These are phyloP conservation scores for Euphorbia pulcherrima DNA, from an alignment of 345 rosid species.

Conservation along the genomic window DNA sequence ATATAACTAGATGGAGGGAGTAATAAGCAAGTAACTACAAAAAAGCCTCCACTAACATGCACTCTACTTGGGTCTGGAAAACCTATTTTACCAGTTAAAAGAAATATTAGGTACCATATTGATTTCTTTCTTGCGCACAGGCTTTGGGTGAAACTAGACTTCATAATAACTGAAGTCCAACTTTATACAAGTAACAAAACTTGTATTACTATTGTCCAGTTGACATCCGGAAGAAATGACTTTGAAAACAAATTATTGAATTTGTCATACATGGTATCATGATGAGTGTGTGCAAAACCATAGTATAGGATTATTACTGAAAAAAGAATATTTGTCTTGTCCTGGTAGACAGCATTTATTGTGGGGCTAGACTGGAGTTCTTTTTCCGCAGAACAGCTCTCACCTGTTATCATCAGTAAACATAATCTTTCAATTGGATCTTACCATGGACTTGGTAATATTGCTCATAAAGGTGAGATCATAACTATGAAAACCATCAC, in stretches of 20 bases:
- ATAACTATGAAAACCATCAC: constrained; percentile 4
- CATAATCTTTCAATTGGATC: constrained; percentile 20
- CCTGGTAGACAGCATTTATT: constrained; percentile 96
- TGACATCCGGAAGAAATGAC: not conserved
- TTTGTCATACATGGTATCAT: not conserved
- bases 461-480: constrained; percentile 8
- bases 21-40: not conserved
- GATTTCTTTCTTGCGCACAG: not conserved
- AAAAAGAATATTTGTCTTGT: constrained; percentile 94
- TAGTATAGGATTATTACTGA: constrained; percentile 50
- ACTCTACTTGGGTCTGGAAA: not conserved
- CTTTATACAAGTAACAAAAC: not conserved
- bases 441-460: not conserved
- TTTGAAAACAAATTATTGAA: not conserved
- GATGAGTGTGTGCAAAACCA: constrained; percentile 1
- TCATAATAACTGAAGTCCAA: not conserved
- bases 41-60: not conserved
- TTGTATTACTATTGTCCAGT: not conserved
- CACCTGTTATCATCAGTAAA: constrained; percentile 56
- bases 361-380: constrained; percentile 61
- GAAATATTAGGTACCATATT: not conserved
- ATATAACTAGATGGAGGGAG: too few species aligned
- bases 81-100: not conserved
- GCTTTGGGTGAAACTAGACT: not conserved
- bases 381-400: constrained; percentile 94